These are phyloP conservation scores for Yarrowia alimentaria DNA, from an alignment of 805 yeast species.

Conservation along the genomic window DNA sequence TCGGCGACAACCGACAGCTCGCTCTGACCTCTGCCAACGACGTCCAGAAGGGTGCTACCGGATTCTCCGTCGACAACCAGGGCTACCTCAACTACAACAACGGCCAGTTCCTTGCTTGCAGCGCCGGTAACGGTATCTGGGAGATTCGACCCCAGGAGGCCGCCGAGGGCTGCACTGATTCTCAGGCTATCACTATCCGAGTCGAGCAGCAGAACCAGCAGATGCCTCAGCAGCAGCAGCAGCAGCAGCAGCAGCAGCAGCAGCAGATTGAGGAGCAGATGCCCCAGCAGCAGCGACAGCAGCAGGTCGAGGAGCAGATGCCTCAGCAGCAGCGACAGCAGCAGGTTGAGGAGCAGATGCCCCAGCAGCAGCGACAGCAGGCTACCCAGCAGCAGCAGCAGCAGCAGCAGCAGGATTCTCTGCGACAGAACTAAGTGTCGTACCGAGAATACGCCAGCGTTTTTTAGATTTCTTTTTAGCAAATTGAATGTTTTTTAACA, in stretches of 20 bases:
- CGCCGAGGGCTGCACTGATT: constrained; percentile 29
- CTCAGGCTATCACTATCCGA: constrained; percentile 26
- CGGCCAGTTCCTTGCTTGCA: constrained; percentile 24
- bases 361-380: constrained; percentile 16
- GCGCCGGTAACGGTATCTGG: constrained; percentile 30
- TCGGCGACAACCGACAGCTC: constrained; percentile 9
- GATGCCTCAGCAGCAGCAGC: constrained; percentile 26
- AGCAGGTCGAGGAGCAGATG: constrained; percentile 1
- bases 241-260: constrained; percentile 22
- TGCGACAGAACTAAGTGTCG: no score
- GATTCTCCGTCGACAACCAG: constrained; percentile 33
- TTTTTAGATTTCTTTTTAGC: constrained; percentile 5
- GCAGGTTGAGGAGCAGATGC: not conserved
- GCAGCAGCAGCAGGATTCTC: no score
- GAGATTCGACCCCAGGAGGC: constrained; percentile 31
- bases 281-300: constrained; percentile 1
- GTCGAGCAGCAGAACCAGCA: constrained; percentile 26
- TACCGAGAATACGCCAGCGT: no score
- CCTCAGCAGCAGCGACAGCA: constrained; percentile 7
- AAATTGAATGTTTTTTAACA: constrained; percentile 2
- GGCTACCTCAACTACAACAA: constrained; percentile 19
- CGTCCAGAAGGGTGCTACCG: constrained; percentile 92
- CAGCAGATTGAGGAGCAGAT: not conserved
- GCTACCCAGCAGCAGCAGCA: constrained; percentile 22
- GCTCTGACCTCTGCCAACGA: constrained; percentile 76